Evolutionary conservation across 192 early-diverging fungal species (phyloP), one percentile per base, ranked within the genome.

Genomic region (Linnemannia zychae): DNA sequence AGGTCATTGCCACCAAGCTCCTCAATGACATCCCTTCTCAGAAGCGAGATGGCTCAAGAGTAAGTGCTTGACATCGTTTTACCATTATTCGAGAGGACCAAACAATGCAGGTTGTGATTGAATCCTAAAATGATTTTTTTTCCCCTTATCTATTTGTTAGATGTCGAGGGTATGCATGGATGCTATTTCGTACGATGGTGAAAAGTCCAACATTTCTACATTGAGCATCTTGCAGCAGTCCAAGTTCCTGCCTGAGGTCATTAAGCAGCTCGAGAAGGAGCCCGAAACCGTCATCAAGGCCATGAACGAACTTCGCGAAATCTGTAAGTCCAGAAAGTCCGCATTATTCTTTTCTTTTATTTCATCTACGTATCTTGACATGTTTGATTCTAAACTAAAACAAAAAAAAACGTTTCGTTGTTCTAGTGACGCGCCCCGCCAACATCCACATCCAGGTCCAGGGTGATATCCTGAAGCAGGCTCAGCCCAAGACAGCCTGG

Each of bases 11-110:
- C 7, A 82, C 79, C 38, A 91, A 92, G 75, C 71, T 90, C 18
- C 47, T 92, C 52, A 91, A 92, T 71, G 90, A 93, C 44, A 90
- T 93, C 60, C 92, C 92, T 37, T 70, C 82, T 50, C 68, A 88
- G 24, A 93, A 93, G 66, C 85, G 92, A 31, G 91, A 93, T 72
- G 92, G 92, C 18, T 77, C 86, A n/a, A 67, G 83, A 49, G 90
- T 91, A 90, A 76, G 87, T 20, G n/a, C n/a, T n/a, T n/a, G n/a
- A n/a, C n/a, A 0, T 40, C 7, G 20, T 40, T 20, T 74, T 17
- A 9, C 38, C 3, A 3, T 63, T 57, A 9, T 18, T 40, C 34
- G 1, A 9, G 18, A 31, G 28, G 24, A 31, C 3, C 40, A 6
- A 3, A 17, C 15, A 38, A 16, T 31, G 24, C 2, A 37, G 17